Base-by-base conservation (phyloP, 2,329 filamentous ascomycete species). In the Paramyrothecium roridum region DNA sequence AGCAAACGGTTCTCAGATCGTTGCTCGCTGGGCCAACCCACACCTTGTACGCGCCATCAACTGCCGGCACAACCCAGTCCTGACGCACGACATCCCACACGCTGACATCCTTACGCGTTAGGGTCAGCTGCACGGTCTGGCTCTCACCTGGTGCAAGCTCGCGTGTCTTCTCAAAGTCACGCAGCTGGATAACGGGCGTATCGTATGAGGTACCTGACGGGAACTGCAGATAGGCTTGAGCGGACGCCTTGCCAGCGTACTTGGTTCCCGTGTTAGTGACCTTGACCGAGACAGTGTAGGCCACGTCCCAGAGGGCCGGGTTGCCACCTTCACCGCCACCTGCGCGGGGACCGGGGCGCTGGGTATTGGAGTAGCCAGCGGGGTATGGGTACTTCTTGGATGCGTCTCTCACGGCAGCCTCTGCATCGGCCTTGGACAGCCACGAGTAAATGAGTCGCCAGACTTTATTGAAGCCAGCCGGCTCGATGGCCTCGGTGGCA, bases 281-380 rank as follows among this genome's bases (percentile, higher is more conserved):
- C 11, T 73, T 67, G 4, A 84, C 73, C 1, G 70, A 67, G 17
- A 76, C 40, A 7, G 57, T 67, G 62, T 83, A 76, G 0, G 74
- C 72, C 19, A 69, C 63, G 34, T 83, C 81, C 73, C 80, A 89
- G 19, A 89, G 77, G 49, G 82, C 80, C 0, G 87, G 85, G 66
- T 90, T 90, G 2, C 88, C 87, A 58, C 87, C 86, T 62, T 86
- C 78, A 13, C 79, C 85, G 50, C 90, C 90, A 22, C 90, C 89
- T 1, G 89, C 87, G 2, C 72, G 77, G 17, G 87, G 72, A 0
- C 66, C 70, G 7, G 65, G 63, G 52, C 70, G 73, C 72, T 70
- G 76, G 65, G 56, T 54, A 2, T 78, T 80, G n/a, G 77, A 80
- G 72, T 90, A 91, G 26, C 87, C 87, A 0, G 73, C 73, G 0